A percentile compares a stretch with the other conserved stretches of the same genome.
These are phyloP conservation scores for Dactylellina haptotyla DNA, from an alignment of 2,329 filamentous ascomycete species.

Conservation along the genomic window DNA sequence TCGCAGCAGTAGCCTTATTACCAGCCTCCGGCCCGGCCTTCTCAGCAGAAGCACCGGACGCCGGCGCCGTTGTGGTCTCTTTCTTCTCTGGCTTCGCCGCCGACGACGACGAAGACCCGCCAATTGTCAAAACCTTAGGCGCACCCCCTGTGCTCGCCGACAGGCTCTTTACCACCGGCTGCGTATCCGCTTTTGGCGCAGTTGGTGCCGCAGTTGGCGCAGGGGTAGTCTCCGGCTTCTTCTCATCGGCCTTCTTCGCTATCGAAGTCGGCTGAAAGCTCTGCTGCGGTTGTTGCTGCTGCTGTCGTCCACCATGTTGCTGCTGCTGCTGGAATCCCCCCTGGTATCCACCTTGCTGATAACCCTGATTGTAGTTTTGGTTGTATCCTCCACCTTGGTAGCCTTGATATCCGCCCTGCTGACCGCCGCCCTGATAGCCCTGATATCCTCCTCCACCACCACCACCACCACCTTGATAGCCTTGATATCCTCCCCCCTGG, in stretches of 20 bases:
- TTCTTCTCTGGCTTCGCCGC: constrained; percentile 68
- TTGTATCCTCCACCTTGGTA: constrained; percentile 61
- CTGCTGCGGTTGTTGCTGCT: constrained; percentile 63
- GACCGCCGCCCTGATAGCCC: constrained; percentile 59
- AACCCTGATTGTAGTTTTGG: constrained; percentile 65
- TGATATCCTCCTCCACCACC: constrained; percentile 60
- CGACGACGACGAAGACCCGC: constrained; percentile 64
- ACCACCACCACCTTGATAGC: constrained; percentile 13
- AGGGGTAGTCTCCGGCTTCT: constrained; percentile 57
- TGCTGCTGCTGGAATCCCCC: constrained; percentile 61
- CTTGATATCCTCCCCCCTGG: constrained; percentile 62
- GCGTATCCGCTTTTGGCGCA: constrained; percentile 63
- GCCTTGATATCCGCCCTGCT: constrained; percentile 62
- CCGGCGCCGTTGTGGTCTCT: constrained; percentile 60
- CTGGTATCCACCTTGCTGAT: constrained; percentile 61
- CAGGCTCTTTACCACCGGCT: constrained; percentile 58
- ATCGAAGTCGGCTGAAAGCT: constrained; percentile 69
- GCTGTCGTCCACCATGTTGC: constrained; percentile 58
- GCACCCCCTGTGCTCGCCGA: constrained; percentile 56
- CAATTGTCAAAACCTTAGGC: constrained; percentile 71
- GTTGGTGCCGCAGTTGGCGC: constrained; percentile 63
- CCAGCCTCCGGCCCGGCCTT: constrained; percentile 71
- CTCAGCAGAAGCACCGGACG: constrained; percentile 60
- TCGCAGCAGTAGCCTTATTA: constrained; percentile 83
- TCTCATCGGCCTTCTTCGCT: constrained; percentile 66